These are phyloP conservation scores for Alternaria panax DNA, from an alignment of 2,329 filamentous ascomycete genomes.

Conservation along the genomic window DNA sequence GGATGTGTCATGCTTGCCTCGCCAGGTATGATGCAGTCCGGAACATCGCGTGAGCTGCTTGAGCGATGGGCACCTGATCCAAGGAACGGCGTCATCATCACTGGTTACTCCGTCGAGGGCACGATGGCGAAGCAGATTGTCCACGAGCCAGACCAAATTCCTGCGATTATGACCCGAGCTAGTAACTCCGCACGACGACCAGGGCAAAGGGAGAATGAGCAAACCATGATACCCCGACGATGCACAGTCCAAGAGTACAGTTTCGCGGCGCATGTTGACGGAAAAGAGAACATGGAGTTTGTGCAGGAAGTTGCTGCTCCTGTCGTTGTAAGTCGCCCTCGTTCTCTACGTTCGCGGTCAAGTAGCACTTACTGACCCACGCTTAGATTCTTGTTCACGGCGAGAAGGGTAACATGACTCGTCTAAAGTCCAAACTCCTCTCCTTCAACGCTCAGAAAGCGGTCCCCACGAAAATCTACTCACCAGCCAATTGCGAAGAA, in stretches of 20 bases:
- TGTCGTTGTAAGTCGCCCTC: constrained; percentile 75
- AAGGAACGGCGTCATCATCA: constrained; percentile 98
- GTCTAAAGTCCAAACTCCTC: constrained; percentile 90
- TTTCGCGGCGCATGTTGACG: constrained; percentile 96
- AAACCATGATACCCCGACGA: constrained; percentile 87
- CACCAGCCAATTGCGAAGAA: constrained; percentile 93
- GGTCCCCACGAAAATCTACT: constrained; percentile 88
- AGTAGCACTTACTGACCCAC: constrained; percentile 10
- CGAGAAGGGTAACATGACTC: constrained; percentile 98
- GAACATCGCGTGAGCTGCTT: constrained; percentile 88
- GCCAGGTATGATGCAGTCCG: constrained; percentile 97
- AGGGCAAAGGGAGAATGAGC: constrained; percentile 74
- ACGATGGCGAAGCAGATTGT: constrained; percentile 98
- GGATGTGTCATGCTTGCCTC: constrained; percentile 97
- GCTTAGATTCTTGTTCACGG: constrained; percentile 90
- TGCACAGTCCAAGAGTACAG: constrained; percentile 95
- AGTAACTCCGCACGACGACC: constrained; percentile 64
- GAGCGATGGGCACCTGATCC: constrained; percentile 96
- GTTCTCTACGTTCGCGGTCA: neutral
- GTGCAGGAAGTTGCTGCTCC: constrained; percentile 93
- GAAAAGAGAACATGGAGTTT: constrained; percentile 93
- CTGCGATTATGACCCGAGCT: constrained; percentile 79
- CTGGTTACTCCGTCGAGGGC: constrained; percentile 96
- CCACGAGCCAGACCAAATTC: constrained; percentile 93
- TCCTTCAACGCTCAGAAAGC: constrained; percentile 86